A percentile compares a stretch with the other conserved stretches of the same genome.
Conservation (phyloP, 352 stramenopile genomes). For the Nothophytophthora sp. region DNA sequence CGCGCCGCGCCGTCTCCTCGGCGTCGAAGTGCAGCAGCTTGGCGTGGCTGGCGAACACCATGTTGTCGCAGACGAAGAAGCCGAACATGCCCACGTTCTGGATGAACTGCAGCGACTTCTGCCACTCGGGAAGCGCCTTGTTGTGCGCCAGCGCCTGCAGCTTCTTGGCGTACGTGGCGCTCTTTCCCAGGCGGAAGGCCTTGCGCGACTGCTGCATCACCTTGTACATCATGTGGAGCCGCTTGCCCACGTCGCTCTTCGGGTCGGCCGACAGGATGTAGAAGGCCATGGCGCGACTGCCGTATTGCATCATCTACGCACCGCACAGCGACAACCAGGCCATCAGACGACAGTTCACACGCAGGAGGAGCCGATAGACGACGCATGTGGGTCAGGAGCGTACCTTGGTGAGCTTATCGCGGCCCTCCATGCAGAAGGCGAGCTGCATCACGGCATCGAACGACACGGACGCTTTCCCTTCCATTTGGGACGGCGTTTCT, state of each 20-base stretch:
- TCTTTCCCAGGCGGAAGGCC: slow-evolving; percentile 87
- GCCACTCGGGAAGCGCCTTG: slow-evolving; percentile 49
- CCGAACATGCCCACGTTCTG: slow-evolving; percentile 85
- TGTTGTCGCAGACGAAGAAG: slow-evolving; percentile 89
- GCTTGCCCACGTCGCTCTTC: slow-evolving; percentile 81
- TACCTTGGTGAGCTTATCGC: slow-evolving; percentile 90
- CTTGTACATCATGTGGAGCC: slow-evolving; percentile 79
- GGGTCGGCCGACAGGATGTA: slow-evolving; percentile 78
- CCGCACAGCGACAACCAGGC: neutral
- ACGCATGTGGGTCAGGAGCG: too few species aligned
- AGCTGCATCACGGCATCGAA: slow-evolving; percentile 64
- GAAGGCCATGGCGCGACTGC: slow-evolving; percentile 76
- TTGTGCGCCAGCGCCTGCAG: slow-evolving; percentile 50
- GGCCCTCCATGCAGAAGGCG: slow-evolving; percentile 78
- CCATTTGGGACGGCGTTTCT: slow-evolving; percentile 25
- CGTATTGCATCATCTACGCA: slow-evolving; percentile 76
- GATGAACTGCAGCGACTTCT: slow-evolving; percentile 71
- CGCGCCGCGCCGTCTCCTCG: slow-evolving; percentile 60
- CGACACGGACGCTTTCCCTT: slow-evolving; percentile 60
- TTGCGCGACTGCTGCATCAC: slow-evolving; percentile 82
- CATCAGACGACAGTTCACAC: slow-evolving; percentile 15
- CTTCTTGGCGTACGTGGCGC: slow-evolving; percentile 82
- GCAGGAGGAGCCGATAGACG: neutral
- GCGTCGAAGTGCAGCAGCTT: slow-evolving; percentile 73
- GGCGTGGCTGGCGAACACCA: slow-evolving; percentile 81